These are phyloP conservation scores for Neurospora sublineolata DNA, from an alignment of 495 filamentous ascomycete species.

Conservation along the genomic window DNA sequence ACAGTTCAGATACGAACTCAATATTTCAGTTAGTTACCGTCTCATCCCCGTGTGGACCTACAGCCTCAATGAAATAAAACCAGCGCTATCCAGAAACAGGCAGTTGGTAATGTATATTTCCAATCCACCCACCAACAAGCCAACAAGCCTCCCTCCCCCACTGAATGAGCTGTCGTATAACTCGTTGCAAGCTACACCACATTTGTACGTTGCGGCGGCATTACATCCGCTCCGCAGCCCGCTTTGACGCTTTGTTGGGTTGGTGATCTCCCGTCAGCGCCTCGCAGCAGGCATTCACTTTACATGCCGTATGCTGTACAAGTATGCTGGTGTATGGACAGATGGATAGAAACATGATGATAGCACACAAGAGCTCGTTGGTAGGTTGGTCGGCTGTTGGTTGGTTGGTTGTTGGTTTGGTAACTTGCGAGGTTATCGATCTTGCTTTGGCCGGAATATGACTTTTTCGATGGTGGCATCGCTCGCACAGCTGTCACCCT, in stretches of 20 bases:
- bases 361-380: not conserved
- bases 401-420: not conserved
- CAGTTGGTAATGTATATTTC: not conserved
- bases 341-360: not conserved
- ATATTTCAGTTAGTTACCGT: not conserved
- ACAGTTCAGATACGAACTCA: not conserved
- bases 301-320: not conserved
- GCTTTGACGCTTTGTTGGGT: not conserved
- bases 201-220: not conserved
- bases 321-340: not conserved
- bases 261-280: not conserved
- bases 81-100: not conserved
- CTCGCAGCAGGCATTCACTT: not conserved
- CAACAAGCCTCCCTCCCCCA: not conserved
- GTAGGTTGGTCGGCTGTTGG: not conserved
- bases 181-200: not conserved
- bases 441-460: not conserved
- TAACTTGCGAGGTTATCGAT: not conserved
- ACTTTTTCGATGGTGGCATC: not conserved
- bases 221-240: not conserved
- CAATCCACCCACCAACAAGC: not conserved
- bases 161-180: slow-evolving; percentile 3
- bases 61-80: not conserved
- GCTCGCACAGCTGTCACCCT: not conserved
- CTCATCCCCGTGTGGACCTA: no score